phyloP scores from a whole-genome alignment of 495 filamentous ascomycete genomes.

The Penicillium soppii region DNA sequence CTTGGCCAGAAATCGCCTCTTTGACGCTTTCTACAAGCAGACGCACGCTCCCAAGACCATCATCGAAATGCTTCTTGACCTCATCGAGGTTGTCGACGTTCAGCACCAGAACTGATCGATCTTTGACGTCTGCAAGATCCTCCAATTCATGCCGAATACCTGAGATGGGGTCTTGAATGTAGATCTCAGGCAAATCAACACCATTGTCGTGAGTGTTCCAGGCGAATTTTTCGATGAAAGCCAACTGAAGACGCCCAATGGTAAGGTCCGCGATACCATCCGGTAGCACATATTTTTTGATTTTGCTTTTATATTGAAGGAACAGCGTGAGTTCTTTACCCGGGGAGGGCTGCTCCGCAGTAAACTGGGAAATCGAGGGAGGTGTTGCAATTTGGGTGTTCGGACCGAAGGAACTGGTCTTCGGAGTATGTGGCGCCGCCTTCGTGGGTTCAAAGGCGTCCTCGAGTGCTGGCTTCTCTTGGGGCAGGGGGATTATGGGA shows the following conservation, averaged over 20 bases:
- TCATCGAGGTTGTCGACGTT: conserved; percentile 96
- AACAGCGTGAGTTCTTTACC: conserved; percentile 94
- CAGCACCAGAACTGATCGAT: conserved; percentile 87
- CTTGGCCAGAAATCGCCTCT: conserved; percentile 76
- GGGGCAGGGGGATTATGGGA: conserved; percentile 36
- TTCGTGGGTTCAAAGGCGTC: conserved; percentile 52
- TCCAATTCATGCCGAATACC: conserved; percentile 95
- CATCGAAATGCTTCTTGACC: conserved; percentile 94
- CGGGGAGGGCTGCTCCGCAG: conserved; percentile 70
- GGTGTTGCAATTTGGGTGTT: conserved; percentile 31
- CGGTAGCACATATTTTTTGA: conserved; percentile 90
- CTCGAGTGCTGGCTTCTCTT: conserved; percentile 32
- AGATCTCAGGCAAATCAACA: conserved; percentile 90
- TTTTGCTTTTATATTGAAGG: conserved; percentile 92
- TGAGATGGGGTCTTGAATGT: conserved; percentile 93
- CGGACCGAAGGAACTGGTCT: conserved; percentile 26
- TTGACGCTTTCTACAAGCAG: conserved; percentile 78
- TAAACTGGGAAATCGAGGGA: conserved; percentile 48
- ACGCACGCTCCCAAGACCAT: conserved; percentile 78
- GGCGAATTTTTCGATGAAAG: conserved; percentile 99
- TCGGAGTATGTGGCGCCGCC: conserved; percentile 37
- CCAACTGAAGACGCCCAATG: conserved; percentile 82
- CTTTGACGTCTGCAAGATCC: conserved; percentile 91
- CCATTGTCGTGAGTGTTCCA: conserved; percentile 97
- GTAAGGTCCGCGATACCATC: conserved; percentile 82